Percentiles rank a stretch among this genome's conserved stretches.
Conservation (phyloP, 73 alveolate species). For the Blepharisma japonicum region DNA sequence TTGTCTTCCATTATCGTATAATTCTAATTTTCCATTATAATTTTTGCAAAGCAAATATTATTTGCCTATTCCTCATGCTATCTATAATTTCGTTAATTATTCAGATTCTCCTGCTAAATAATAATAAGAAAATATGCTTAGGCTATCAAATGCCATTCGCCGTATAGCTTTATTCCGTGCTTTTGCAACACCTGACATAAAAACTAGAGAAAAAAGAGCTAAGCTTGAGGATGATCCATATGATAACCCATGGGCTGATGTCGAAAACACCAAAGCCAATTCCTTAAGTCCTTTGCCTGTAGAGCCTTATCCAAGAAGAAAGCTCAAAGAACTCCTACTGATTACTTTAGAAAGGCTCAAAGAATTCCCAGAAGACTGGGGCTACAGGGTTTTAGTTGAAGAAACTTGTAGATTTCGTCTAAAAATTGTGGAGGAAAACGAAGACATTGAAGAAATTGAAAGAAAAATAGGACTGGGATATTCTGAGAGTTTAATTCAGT, state of each 20-base stretch:
- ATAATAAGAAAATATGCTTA: no score
- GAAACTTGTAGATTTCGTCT: constrained; percentile 21
- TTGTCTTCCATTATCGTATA: no score
- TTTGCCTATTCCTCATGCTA: no score
- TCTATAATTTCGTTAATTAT: no score
- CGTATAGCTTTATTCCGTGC: no score
- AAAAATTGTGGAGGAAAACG: constrained; percentile 29
- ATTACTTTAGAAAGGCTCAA: constrained; percentile 4
- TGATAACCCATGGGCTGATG: constrained; percentile 19
- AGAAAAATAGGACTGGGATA: not conserved
- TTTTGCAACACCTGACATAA: not conserved
- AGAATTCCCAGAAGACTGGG: constrained; percentile 32
- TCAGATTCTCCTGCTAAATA: no score
- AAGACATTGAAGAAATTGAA: constrained; percentile 12
- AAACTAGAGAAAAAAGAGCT: constrained; percentile 17
- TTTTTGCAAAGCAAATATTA: no score
- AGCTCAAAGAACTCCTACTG: constrained; percentile 22
- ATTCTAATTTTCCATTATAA: no score
- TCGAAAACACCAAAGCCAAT: constrained; percentile 2
- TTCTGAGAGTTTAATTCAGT: constrained; percentile 4
- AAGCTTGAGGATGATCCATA: constrained; percentile 23
- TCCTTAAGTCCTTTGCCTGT: not conserved
- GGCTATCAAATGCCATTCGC: no score
- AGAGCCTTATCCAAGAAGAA: constrained; percentile 28
- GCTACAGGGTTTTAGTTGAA: constrained; percentile 27